Evolutionary conservation across 768 basidiomycete species (phyloP).

Genomic region (Lactarius akahatsu): DNA sequence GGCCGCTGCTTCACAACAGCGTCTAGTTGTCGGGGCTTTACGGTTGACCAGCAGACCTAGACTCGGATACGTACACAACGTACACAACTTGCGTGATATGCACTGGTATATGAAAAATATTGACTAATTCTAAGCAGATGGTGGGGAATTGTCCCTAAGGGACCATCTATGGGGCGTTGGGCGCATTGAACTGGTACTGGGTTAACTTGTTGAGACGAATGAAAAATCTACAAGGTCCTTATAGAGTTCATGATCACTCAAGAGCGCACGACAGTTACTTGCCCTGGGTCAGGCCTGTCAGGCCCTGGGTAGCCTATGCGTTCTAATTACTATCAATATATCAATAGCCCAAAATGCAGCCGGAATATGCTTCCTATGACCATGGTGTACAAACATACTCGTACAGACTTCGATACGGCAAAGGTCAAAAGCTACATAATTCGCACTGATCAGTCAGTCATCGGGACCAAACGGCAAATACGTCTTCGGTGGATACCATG

Average conservation of each 20-base stretch:
- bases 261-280: neutral
- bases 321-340: neutral
- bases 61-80: slow-evolving; percentile 4
- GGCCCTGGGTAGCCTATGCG: neutral
- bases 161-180: neutral
- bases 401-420: neutral
- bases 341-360: neutral
- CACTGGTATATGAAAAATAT: neutral
- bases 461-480: neutral
- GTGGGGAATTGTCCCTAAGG: neutral
- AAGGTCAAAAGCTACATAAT: neutral
- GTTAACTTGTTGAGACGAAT: neutral
- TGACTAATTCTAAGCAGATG: neutral
- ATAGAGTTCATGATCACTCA: neutral
- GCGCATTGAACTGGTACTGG: neutral
- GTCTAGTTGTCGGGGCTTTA: neutral
- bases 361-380: neutral
- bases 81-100: neutral
- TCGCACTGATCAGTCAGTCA: neutral
- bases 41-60: neutral
- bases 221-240: neutral
- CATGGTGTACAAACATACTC: neutral
- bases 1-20: neutral
- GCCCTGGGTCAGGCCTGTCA: neutral
- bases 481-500: neutral